phyloP scores from a whole-genome alignment of 257 asterid genomes.

The Scutellaria minor region DNA sequence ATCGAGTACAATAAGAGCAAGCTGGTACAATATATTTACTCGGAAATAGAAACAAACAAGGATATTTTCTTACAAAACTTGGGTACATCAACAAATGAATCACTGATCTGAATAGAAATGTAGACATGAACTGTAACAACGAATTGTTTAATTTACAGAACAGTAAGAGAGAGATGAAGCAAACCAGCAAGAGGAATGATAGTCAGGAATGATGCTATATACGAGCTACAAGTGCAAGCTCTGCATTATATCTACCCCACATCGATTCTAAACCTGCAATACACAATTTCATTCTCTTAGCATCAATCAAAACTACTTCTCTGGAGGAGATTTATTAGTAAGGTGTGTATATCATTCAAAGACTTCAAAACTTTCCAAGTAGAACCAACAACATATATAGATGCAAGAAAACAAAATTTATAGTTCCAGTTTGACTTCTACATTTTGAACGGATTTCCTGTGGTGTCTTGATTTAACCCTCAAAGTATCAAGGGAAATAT shows the following conservation, averaged over 20 bases:
- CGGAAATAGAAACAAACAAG: neutral
- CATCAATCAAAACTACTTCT: slow-evolving; percentile 22
- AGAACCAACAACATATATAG: no score
- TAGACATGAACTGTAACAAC: slow-evolving; percentile 22
- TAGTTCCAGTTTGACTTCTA: neutral
- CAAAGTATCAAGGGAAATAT: neutral
- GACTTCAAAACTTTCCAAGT: neutral
- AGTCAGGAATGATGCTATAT: slow-evolving; percentile 36
- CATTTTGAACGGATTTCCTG: neutral
- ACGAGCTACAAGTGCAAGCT: slow-evolving; percentile 30
- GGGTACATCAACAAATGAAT: slow-evolving; percentile 34
- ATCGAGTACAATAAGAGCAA: slow-evolving; percentile 12
- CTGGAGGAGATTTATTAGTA: neutral
- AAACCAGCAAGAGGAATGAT: slow-evolving; percentile 25
- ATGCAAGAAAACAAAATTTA: no score
- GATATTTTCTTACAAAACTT: slow-evolving; percentile 32
- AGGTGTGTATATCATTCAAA: neutral
- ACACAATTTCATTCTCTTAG: slow-evolving; percentile 21
- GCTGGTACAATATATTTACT: slow-evolving; percentile 32
- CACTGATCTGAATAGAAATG: slow-evolving; percentile 29
- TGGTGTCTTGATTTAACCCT: neutral
- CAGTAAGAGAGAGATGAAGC: slow-evolving; percentile 36
- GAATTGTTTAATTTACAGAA: slow-evolving; percentile 41
- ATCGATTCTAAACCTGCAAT: slow-evolving; percentile 51
- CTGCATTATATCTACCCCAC: slow-evolving; percentile 39